Evolutionary conservation across 305 asterid species (phyloP), one percentile per base, ranked within the genome.

Genomic region (Fraxinus latifolia): DNA sequence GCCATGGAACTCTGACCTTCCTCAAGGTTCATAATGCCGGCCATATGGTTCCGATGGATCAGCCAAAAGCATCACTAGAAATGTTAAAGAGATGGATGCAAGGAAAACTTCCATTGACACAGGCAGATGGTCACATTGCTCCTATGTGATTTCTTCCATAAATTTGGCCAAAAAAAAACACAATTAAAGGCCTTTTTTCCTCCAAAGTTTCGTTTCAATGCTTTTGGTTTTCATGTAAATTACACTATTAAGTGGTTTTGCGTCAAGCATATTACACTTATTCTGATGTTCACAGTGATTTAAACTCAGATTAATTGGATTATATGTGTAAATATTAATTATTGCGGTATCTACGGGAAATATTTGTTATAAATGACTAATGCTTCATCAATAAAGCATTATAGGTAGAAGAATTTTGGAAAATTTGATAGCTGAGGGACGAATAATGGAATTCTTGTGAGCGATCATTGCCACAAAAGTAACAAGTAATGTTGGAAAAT

Each of bases 41-140:
- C 1, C 91, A 88, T 19, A 79, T 88, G 87, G 89, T 88, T 27
- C 90, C 89, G 4, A 86, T 88, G 90, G 89, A 88, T 84, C 91
- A 88, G 58, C 89, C 91, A 19, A 84, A 88, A 11, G 87, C 87
- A 33, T 67, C 89, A 39, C 55, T 88, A 3, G 84, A 82, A 76
- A 88, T 88, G 91, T 67, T 88, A 31, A 82, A 79, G 47, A 82
- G 85, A 17, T 88, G 91, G 91, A 86, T 81, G 82, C 77, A 83
- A 33, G 83, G 78, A 33, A 84, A 81, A 60, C 73, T 85, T 76
- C 27, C 74, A 27, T 33, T 58, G 74, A 58, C 72, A 55, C 55
- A 11, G 27, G 53, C 31, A 17, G 55, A 77, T 32, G 74, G 47
- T 17, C 73, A 77, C 74, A 21, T 77, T 77, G 50, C 73, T 58